These are phyloP conservation scores for Penicillium carneum DNA, from an alignment of 2,329 filamentous ascomycete genomes.

Conservation along the genomic window DNA sequence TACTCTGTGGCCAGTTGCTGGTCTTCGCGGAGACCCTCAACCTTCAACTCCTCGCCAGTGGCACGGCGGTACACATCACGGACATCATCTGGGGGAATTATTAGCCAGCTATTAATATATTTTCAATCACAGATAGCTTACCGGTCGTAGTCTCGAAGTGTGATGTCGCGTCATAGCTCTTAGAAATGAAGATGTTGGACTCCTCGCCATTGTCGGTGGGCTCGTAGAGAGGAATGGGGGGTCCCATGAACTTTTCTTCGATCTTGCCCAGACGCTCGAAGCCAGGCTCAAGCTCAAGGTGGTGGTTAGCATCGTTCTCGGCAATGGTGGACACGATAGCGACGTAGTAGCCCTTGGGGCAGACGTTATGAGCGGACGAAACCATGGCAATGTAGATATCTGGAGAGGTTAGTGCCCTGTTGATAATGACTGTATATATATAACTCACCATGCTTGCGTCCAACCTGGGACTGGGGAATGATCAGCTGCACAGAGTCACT, in stretches of 20 bases:
- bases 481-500: slow-evolving; percentile 92
- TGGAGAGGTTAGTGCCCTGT: slow-evolving; percentile 48
- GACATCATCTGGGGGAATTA: slow-evolving; percentile 75
- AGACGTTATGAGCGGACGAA: slow-evolving; percentile 94
- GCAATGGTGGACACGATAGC: slow-evolving; percentile 98
- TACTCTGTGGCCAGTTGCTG: slow-evolving; percentile 52
- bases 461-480: slow-evolving; percentile 96
- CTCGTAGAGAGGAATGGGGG: slow-evolving; percentile 92
- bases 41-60: slow-evolving; percentile 82
- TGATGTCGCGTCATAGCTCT: slow-evolving; percentile 96
- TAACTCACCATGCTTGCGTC: slow-evolving; percentile 87
- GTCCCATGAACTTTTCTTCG: slow-evolving; percentile 95
- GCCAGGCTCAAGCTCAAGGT: slow-evolving; percentile 90
- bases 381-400: slow-evolving; percentile 98
- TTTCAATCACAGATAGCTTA: slow-evolving; percentile 41
- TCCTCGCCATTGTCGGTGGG: slow-evolving; percentile 80
- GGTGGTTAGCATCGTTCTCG: slow-evolving; percentile 89
- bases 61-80: slow-evolving; percentile 88
- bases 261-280: slow-evolving; percentile 90
- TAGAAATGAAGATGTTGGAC: slow-evolving; percentile 96
- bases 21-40: slow-evolving; percentile 84
- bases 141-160: slow-evolving; percentile 91
- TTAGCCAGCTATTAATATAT: slow-evolving; percentile 15
- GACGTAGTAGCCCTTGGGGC: slow-evolving; percentile 98
- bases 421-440: neutral